phyloP scores from a whole-genome alignment of 108 stramenopile species.

The Nitzschia putrida region DNA sequence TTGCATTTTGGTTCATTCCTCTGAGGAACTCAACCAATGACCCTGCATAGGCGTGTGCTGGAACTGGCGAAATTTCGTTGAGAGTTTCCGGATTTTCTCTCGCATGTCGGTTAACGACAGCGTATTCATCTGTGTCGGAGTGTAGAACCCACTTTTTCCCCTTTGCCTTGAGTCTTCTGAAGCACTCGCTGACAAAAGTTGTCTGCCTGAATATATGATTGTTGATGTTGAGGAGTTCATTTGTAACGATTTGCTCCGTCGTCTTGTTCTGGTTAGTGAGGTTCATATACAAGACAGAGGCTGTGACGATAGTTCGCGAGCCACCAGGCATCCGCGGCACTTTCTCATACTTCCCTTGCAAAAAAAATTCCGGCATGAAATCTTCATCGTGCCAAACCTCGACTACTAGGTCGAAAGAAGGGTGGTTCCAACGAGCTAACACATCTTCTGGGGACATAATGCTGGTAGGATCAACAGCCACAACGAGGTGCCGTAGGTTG shows the following conservation, averaged over 20 bases:
- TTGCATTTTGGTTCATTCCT: too few species aligned
- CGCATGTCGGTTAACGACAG: slow-evolving; percentile 33
- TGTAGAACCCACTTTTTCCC: slow-evolving; percentile 43
- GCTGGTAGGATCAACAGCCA: slow-evolving; percentile 63
- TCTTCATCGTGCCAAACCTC: slow-evolving; percentile 31
- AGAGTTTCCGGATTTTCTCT: background rate
- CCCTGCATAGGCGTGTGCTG: background rate
- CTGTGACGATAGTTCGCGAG: too few species aligned
- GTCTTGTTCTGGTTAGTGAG: too few species aligned
- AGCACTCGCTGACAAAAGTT: slow-evolving; percentile 32
- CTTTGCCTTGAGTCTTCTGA: background rate
- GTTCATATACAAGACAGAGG: too few species aligned
- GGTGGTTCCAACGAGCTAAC: slow-evolving; percentile 39
- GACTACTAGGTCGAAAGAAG: too few species aligned
- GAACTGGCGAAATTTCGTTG: background rate
- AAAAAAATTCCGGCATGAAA: slow-evolving; percentile 36
- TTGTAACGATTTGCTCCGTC: background rate
- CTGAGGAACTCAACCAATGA: background rate
- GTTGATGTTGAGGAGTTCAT: slow-evolving; percentile 17
- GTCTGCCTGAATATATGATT: slow-evolving; percentile 40
- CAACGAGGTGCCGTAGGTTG: slow-evolving; percentile 43
- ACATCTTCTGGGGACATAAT: slow-evolving; percentile 33
- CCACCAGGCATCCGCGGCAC: too few species aligned
- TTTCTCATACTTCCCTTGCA: too few species aligned
- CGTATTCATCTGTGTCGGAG: slow-evolving; percentile 65